phyloP scores from a whole-genome alignment of 805 yeast genomes.

The Candida adriatica region DNA sequence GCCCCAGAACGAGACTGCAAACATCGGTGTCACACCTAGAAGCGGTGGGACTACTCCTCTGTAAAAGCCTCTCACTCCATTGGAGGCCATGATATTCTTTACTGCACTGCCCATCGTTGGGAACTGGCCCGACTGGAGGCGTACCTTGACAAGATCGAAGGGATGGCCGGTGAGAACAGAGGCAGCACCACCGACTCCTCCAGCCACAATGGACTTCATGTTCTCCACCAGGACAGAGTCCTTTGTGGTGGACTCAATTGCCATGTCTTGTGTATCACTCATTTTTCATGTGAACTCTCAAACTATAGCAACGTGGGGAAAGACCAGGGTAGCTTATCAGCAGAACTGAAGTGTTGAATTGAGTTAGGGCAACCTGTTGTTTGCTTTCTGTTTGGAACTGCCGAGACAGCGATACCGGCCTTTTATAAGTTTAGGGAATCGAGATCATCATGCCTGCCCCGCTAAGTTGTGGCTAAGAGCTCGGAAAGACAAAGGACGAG shows the following conservation, averaged over 20 bases:
- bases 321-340: no score
- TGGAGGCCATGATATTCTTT: conserved; percentile 57
- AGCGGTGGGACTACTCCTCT: conserved; percentile 93
- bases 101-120: conserved; percentile 62
- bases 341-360: no score
- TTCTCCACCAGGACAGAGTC: conserved; percentile 49
- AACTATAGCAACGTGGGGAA: no score
- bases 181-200: conserved; percentile 95
- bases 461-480: no score
- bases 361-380: no score
- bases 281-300: no score
- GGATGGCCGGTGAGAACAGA: conserved; percentile 97
- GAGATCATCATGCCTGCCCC: no score
- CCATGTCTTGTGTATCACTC: conserved; percentile 16
- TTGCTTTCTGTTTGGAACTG: no score
- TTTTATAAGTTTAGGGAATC: no score
- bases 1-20: conserved; percentile 98
- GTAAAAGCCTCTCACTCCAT: conserved; percentile 77
- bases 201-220: conserved; percentile 80
- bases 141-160: conserved; percentile 86
- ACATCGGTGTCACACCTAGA: conserved; percentile 97
- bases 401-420: no score
- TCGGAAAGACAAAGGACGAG: no score
- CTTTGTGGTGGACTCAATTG: conserved; percentile 48
- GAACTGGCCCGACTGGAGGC: conserved; percentile 73